Percentiles rank a stretch among this genome's conserved stretches.
Evolutionary conservation across 2,329 filamentous ascomycete genomes (phyloP).

Genomic region (Orbilia quercus): DNA sequence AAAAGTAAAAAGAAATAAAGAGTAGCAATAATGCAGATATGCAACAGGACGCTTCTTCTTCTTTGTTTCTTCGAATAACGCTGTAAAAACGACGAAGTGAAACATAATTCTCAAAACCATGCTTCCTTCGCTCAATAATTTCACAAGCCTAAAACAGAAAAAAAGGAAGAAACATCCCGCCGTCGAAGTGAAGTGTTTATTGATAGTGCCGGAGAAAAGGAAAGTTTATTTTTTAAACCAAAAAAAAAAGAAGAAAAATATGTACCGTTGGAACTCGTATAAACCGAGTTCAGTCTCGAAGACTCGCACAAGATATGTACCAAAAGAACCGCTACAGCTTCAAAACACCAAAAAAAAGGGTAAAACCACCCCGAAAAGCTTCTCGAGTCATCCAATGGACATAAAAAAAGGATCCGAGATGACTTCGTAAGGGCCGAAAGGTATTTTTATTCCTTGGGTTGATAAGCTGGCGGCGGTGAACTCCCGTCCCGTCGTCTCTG

Average conservation of each 20-base stretch:
- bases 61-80: slow-evolving; percentile 16
- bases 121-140: neutral
- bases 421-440: slow-evolving; percentile 12
- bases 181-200: slow-evolving; percentile 40
- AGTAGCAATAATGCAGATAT: slow-evolving; percentile 35
- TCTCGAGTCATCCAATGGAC: neutral
- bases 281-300: slow-evolving; percentile 13
- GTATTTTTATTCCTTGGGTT: slow-evolving; percentile 36
- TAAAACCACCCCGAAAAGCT: neutral
- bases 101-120: slow-evolving; percentile 48
- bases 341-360: slow-evolving; percentile 6
- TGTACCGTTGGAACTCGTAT: slow-evolving; percentile 38
- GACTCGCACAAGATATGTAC: slow-evolving; percentile 43
- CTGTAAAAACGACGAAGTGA: neutral
- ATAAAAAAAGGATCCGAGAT: slow-evolving; percentile 8
- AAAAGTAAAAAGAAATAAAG: slow-evolving; percentile 24
- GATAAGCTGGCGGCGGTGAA: slow-evolving; percentile 50
- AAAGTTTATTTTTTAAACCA: too few species aligned
- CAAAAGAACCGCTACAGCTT: slow-evolving; percentile 2
- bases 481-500: slow-evolving; percentile 57
- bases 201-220: neutral
- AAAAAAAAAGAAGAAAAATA: slow-evolving; percentile 9
- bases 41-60: slow-evolving; percentile 17
- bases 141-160: slow-evolving; percentile 5
- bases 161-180: slow-evolving; percentile 10